Evolutionary conservation across 2,329 filamentous ascomycete genomes (phyloP), one percentile per base, ranked within the genome.

Genomic region (Apiospora hydei): DNA sequence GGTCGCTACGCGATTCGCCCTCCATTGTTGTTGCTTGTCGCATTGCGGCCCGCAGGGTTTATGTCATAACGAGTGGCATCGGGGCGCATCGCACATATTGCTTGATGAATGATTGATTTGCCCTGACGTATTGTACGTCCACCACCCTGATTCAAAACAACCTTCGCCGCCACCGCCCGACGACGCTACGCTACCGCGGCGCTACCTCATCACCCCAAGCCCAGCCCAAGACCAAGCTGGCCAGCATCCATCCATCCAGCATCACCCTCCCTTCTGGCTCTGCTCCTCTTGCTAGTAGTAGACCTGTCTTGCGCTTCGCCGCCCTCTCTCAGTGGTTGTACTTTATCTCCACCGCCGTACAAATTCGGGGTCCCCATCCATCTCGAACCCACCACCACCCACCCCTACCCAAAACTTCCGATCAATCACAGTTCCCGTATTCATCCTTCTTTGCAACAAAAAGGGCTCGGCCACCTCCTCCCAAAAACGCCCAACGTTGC

Each of bases 321-420:
- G 51, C 51, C 7, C 30, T 21, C 53, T 38, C 53, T 38, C 30
- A 21, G 26, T 38, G 3, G 10, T 44, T 44, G 34, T 61, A 61
- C 53, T 26, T 16, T 53, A 53, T 70, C 51, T 69, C 67, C 44
- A 68, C 61, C 70, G 68, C 44, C 51, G 53, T 49, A 49, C 49
- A 69, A 67, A 69, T 71, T 69, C 49, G 68, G 68, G 68, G 68
- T 69, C 68, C 68, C 47, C 68, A 69, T 69, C 46, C 34, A 26
- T 61, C 57, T 30, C 2, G 34, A 61, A 68, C 46, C 66, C 66
- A 68, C 66, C 41, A 46, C n/a, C 41, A n/a, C 41, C 41, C 66
- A 47, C 66, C 66, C 61, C 66, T 68, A n/a, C 41, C 41, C 66
- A 68, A 68, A 64, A 64, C 57, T 64, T 41, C 57, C 57, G 34